These are phyloP conservation scores for Erodium maritimum DNA, from an alignment of 345 rosid species.

Conservation along the genomic window DNA sequence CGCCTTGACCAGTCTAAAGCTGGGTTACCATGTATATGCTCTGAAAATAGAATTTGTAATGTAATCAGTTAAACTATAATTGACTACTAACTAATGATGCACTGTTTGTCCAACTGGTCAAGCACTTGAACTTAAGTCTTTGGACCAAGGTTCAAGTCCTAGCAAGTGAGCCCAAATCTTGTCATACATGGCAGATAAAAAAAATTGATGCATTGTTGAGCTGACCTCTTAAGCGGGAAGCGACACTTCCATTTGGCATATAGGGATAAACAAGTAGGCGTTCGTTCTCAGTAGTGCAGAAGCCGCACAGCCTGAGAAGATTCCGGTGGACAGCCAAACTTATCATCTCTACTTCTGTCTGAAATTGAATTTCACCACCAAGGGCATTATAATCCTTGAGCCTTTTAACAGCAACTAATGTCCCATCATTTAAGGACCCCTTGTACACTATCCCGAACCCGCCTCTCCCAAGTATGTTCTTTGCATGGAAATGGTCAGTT, in stretches of 20 bases:
- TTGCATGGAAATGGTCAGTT: constrained; percentile 74
- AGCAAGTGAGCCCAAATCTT: no score
- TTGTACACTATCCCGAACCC: constrained; percentile 93
- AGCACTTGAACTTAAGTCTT: no score
- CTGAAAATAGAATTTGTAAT: constrained; percentile 20
- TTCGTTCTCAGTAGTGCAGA: constrained; percentile 85
- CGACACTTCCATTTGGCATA: constrained; percentile 95
- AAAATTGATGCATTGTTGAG: not conserved
- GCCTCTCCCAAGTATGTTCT: constrained; percentile 85
- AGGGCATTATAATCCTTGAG: constrained; percentile 81
- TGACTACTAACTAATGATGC: not conserved
- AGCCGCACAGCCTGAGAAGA: constrained; percentile 91
- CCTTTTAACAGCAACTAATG: constrained; percentile 89
- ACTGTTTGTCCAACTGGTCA: no score
- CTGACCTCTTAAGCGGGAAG: constrained; percentile 82
- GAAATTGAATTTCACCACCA: constrained; percentile 94
- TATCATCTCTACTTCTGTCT: constrained; percentile 92
- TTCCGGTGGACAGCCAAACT: constrained; percentile 94
- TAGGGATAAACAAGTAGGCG: constrained; percentile 90
- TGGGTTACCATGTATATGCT: constrained; percentile 50
- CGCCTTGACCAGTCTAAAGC: constrained; percentile 80
- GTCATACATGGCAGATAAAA: no score
- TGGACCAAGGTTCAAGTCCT: no score
- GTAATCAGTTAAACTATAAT: not conserved
- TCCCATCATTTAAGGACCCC: constrained; percentile 65